Conservation (phyloP, 352 stramenopile genomes). For the Halophytophthora polymorphica region DNA sequence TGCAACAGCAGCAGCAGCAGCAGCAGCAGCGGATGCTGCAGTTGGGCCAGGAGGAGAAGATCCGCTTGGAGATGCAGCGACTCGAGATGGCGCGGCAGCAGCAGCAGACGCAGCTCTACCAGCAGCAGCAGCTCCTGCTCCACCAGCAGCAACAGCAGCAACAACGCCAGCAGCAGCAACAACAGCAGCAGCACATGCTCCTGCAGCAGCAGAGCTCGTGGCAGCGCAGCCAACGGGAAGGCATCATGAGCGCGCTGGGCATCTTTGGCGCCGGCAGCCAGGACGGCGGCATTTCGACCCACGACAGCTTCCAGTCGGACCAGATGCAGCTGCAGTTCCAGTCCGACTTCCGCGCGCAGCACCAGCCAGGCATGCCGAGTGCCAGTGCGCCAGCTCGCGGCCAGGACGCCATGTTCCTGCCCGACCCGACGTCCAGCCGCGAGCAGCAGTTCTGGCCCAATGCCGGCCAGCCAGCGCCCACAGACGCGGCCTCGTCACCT, state of each 20-base stretch:
- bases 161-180: slow-evolving; percentile 53
- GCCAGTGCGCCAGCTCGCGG: slow-evolving; percentile 10
- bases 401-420: slow-evolving; percentile 33
- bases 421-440: slow-evolving; percentile 20
- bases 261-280: slow-evolving; percentile 52
- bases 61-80: slow-evolving; percentile 79
- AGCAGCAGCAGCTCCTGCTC: slow-evolving; percentile 48
- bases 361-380: slow-evolving; percentile 29
- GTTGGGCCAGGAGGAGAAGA: slow-evolving; percentile 72
- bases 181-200: slow-evolving; percentile 68
- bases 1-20: slow-evolving; percentile 64
- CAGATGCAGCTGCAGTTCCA: slow-evolving; percentile 49
- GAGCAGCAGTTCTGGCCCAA: slow-evolving; percentile 33
- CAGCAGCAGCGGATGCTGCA: slow-evolving; percentile 71
- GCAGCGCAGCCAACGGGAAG: slow-evolving; percentile 69
- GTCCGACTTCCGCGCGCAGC: slow-evolving; percentile 44
- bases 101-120: slow-evolving; percentile 50
- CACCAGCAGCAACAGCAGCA: slow-evolving; percentile 35
- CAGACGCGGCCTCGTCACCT: too few species aligned
- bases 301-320: slow-evolving; percentile 30
- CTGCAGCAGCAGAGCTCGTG: slow-evolving; percentile 77
- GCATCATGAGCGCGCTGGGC: slow-evolving; percentile 73
- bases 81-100: slow-evolving; percentile 65
- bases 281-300: slow-evolving; percentile 16
- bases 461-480: slow-evolving; percentile 4